These are phyloP conservation scores for Harrya chromipes DNA, from an alignment of 768 basidiomycete species.

Conservation along the genomic window DNA sequence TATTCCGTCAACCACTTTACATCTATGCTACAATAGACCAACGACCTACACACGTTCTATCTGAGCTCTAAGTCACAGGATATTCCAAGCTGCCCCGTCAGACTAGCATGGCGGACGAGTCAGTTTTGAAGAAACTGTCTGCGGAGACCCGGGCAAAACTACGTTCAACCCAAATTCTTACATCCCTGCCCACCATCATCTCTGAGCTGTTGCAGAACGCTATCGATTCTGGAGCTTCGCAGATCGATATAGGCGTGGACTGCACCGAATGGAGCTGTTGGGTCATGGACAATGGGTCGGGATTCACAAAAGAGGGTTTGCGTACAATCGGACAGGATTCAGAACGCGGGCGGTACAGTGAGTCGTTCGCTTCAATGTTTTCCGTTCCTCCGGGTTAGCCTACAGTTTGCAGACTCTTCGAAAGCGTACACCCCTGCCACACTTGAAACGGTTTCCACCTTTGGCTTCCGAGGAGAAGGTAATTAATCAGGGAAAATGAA, in stretches of 20 bases:
- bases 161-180: constrained; percentile 81
- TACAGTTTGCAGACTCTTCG: constrained; percentile 55
- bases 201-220: constrained; percentile 89
- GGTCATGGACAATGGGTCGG: constrained; percentile 83
- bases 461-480: constrained; percentile 97
- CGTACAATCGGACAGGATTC: constrained; percentile 47
- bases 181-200: constrained; percentile 74
- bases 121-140: constrained; percentile 44
- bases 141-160: constrained; percentile 63
- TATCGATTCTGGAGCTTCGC: constrained; percentile 72
- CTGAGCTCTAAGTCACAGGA: background rate
- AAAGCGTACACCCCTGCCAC: constrained; percentile 58
- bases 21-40: background rate
- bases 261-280: constrained; percentile 78
- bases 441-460: constrained; percentile 55
- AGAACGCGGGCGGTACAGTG: constrained; percentile 66
- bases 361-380: constrained; percentile 26
- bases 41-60: background rate
- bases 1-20: background rate
- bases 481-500: constrained; percentile 3
- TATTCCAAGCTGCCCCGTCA: background rate
- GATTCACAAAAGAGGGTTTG: constrained; percentile 65
- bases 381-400: background rate
- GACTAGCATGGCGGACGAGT: constrained; percentile 18
- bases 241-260: constrained; percentile 71